phyloP scores from a whole-genome alignment of 371 early-diverging fungal genomes.

The Apophysomyces sp. region DNA sequence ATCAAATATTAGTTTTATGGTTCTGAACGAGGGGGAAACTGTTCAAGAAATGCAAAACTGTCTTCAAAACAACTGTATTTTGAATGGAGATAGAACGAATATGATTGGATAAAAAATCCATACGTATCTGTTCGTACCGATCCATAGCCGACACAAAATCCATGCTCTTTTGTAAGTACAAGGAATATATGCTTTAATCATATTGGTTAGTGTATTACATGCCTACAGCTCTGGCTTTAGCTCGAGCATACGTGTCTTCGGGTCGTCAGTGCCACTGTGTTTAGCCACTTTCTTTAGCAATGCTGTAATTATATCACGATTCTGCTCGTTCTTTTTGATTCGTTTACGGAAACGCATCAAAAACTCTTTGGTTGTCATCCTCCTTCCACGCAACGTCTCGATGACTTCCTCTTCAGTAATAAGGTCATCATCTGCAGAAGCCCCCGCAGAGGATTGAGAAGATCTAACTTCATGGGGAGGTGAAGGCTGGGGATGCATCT shows the following conservation, averaged over 20 bases:
- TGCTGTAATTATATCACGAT: constrained; percentile 57
- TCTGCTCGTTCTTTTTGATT: constrained; percentile 64
- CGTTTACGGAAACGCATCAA: constrained; percentile 64
- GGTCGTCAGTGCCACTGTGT: constrained; percentile 40
- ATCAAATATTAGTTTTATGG: too few relatives aligned
- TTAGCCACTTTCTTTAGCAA: constrained; percentile 68
- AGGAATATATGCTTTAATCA: too few relatives aligned
- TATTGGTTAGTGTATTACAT: neutral
- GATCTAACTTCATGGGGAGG: constrained; percentile 1
- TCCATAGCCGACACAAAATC: neutral
- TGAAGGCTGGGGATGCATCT: neutral
- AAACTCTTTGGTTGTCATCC: constrained; percentile 68
- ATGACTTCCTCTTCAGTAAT: constrained; percentile 74
- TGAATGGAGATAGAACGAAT: too few relatives aligned
- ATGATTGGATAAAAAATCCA: too few relatives aligned
- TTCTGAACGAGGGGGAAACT: too few relatives aligned
- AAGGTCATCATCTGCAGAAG: constrained; percentile 32
- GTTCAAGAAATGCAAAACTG: too few relatives aligned
- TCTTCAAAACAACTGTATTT: too few relatives aligned
- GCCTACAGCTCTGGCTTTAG: constrained; percentile 42
- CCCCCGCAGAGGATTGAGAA: neutral
- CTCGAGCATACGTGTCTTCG: constrained; percentile 43
- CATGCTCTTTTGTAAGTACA: neutral
- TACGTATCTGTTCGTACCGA: too few relatives aligned
- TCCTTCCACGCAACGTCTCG: constrained; percentile 51